Conservation (phyloP, 148 eudicot genomes). For the Camellia granthamiana region DNA sequence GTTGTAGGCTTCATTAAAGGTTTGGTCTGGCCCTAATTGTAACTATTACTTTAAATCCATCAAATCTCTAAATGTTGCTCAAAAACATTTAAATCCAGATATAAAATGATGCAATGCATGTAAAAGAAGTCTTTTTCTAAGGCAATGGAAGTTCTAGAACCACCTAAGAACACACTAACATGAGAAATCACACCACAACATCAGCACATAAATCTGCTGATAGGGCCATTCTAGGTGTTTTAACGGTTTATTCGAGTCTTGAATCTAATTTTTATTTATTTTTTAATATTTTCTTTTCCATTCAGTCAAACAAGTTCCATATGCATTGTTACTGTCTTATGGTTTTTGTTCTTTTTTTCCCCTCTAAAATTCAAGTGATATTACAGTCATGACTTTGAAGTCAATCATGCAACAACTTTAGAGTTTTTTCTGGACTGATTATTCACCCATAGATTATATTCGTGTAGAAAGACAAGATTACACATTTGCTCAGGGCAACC, state of each 20-base stretch:
- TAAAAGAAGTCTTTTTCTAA: too few species aligned
- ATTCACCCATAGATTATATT: not conserved
- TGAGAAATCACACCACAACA: not conserved
- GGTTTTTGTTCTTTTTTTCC: too few species aligned
- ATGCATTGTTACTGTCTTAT: too few species aligned
- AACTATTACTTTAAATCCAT: too few species aligned
- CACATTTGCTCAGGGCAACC: not conserved
- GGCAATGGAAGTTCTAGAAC: too few species aligned
- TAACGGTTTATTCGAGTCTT: too few species aligned
- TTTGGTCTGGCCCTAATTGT: too few species aligned
- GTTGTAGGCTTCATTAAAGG: too few species aligned
- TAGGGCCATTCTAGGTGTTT: too few species aligned
- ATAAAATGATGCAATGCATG: too few species aligned
- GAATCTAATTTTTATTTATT: too few species aligned
- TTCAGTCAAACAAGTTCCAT: not conserved
- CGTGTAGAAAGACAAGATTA: not conserved
- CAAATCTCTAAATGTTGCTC: not conserved
- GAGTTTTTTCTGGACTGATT: not conserved
- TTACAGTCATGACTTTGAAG: not conserved
- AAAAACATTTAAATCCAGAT: not conserved
- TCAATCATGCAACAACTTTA: not conserved
- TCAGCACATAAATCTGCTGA: not conserved
- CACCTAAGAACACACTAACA: not conserved
- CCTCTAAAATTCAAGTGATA: not conserved
- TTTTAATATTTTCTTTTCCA: not conserved